Base-by-base conservation (phyloP, 1,284 basidiomycete species). In the Vanrija pseudolonga region DNA sequence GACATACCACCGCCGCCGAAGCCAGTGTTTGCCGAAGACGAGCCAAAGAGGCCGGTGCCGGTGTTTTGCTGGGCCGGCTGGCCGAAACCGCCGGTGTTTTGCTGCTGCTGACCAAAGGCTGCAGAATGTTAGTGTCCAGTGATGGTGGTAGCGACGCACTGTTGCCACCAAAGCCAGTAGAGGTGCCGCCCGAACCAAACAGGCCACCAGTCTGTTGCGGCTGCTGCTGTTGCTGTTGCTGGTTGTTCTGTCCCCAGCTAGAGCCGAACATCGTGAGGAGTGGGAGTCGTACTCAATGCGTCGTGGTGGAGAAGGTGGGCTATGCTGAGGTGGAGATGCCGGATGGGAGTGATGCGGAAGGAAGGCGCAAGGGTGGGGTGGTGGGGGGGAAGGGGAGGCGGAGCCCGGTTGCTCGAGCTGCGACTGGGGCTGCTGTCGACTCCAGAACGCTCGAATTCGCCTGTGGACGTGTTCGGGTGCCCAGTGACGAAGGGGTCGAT, bases 61-160 rank as follows among this genome's bases (percentile, higher is more conserved):
- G 84, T 68, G 51, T 86, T 84, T 65, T 89, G 89, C 42, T 77
- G 78, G 50, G 79, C 59, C 47, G 47, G 50, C 51, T 61, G 60
- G n/a, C 55, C 47, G 42, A 63, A 61, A 26, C 47, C 53, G 15
- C 24, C 44, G 42, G 84, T 69, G 51, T 85, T 84, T 65, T 88
- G 89, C 39, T 77, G 77, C 51, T 79, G 56, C 53, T 59, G 56
- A 15, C 45, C 51, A 20, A 52, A 47, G 38, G 39, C 45, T 19
- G 24, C 40, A 22, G 39, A 6, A 15, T 0, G 14, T n/a, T 26
- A 22, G 15, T 20, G 19, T 40, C 45, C 51, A 40, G 19, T n/a
- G 19, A 20, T 40, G n/a, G 19, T 9, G n/a, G 7, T 18, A 40
- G 8, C 15, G 39, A 20, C 39, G n/a, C 8, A 18, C 47, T 66